These are phyloP conservation scores for Mrakia frigida DNA, from an alignment of 768 basidiomycete genomes.

Conservation along the genomic window DNA sequence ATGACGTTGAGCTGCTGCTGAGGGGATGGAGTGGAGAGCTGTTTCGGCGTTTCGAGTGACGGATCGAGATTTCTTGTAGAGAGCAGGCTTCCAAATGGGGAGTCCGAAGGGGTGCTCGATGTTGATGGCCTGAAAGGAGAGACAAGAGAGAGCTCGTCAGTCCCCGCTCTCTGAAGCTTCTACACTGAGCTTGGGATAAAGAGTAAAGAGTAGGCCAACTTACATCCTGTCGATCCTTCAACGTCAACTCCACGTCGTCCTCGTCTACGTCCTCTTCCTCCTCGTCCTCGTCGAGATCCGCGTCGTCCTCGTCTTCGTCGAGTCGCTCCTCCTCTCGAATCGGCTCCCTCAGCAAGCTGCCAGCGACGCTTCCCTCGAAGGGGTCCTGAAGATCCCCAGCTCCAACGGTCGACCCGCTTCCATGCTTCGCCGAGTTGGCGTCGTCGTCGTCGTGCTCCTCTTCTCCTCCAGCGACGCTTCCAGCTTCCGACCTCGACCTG, in stretches of 20 bases:
- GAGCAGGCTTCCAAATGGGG: slow-evolving; percentile 97
- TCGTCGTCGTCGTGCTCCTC: slow-evolving; percentile 2
- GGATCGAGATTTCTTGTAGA: slow-evolving; percentile 95
- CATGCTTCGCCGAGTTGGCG: neutral
- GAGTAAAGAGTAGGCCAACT: slow-evolving; percentile 23
- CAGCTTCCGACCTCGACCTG: slow-evolving; percentile 7
- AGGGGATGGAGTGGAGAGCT: slow-evolving; percentile 85
- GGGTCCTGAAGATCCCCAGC: slow-evolving; percentile 11
- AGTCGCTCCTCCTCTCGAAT: neutral
- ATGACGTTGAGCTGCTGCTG: slow-evolving; percentile 87
- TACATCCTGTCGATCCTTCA: slow-evolving; percentile 92
- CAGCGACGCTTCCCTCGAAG: slow-evolving; percentile 27
- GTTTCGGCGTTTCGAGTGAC: slow-evolving; percentile 95
- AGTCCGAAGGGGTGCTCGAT: slow-evolving; percentile 98
- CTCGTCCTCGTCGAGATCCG: slow-evolving; percentile 31
- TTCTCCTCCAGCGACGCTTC: neutral
- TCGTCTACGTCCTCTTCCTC: slow-evolving; percentile 39
- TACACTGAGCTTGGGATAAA: too few relatives aligned
- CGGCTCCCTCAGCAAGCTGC: neutral
- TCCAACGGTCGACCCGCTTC: neutral
- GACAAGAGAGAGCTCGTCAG: slow-evolving; percentile 23
- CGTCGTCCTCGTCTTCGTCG: slow-evolving; percentile 34
- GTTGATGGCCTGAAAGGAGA: slow-evolving; percentile 60
- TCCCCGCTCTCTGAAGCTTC: neutral
- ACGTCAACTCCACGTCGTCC: slow-evolving; percentile 52